Conservation (phyloP, 1,284 basidiomycete genomes). For the Peniophora sp. region DNA sequence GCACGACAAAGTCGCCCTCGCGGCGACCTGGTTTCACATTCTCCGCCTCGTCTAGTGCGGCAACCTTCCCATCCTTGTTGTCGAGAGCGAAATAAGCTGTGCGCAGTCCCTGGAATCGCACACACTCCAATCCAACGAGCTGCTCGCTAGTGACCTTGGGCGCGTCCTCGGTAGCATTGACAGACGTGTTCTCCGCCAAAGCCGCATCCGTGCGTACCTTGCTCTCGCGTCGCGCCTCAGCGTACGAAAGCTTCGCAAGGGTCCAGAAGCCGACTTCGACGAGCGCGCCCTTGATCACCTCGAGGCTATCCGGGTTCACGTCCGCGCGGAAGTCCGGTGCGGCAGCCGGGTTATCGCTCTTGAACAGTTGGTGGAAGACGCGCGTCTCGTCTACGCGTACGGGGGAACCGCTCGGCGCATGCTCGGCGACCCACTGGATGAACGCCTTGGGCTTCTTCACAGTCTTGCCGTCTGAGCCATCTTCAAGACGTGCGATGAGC, state of each 20-base stretch:
- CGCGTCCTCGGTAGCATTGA: conserved; percentile 18
- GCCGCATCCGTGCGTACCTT: conserved; percentile 60
- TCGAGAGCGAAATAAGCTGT: conserved; percentile 96
- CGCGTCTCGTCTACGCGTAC: conserved; percentile 85
- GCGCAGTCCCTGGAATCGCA: conserved; percentile 95
- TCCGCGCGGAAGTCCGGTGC: conserved; percentile 68
- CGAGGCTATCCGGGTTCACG: conserved; percentile 74
- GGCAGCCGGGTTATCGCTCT: conserved; percentile 80
- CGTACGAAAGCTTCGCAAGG: conserved; percentile 66
- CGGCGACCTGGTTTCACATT: conserved; percentile 34
- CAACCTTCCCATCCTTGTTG: conserved; percentile 63
- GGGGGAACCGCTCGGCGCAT: conserved; percentile 71
- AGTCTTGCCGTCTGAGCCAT: conserved; percentile 35
- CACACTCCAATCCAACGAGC: conserved; percentile 86
- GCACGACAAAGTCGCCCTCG: conserved; percentile 72
- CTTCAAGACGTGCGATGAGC: conserved; percentile 75
- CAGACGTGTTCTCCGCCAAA: conserved; percentile 35
- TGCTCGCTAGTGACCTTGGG: conserved; percentile 73
- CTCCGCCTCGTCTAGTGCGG: conserved; percentile 49
- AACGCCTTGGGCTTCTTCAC: conserved; percentile 88
- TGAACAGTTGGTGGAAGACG: conserved; percentile 92
- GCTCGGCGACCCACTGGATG: conserved; percentile 97
- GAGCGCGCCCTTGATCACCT: conserved; percentile 75
- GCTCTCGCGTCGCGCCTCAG: conserved; percentile 62
- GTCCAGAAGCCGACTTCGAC: conserved; percentile 89